Evolutionary conservation across 805 yeast species (phyloP), one percentile per base, ranked within the genome.

Genomic region (Schwanniomyces yamadae): DNA sequence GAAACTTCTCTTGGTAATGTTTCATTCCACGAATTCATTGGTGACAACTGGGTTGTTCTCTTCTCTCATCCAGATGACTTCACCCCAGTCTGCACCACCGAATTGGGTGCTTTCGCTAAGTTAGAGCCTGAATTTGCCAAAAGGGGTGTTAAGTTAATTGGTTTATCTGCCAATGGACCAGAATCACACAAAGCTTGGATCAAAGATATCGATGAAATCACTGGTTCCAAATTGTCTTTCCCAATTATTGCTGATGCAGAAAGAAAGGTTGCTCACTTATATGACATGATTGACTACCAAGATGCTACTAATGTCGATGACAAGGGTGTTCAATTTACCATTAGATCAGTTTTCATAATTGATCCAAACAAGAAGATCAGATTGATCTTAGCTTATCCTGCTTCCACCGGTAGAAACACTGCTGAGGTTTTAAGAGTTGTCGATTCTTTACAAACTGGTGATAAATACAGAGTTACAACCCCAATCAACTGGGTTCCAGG

Each of bases 41-140:
- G 91, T 32, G 79, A 84, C 66, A 76, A 82, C 31, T 89, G 97
- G 97, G 80, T 82, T 31, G 81, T 89, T 34, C 72, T 89, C 55
- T 89, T 89, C 69, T 85, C 95, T 17, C 97, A 89, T 65, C 97
- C 97, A 44, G 96, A 89, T 37, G 97, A 89, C 64, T 90, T 87
- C 75, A 89, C 97, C 13, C 97, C 97, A 31, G 96, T 89, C 37
- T 89, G 97, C 67, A 90, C 96, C 55, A 89, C 96, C 39, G 97
- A 89, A 71, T 75, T 89, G 57, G 96, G 96, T 50, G 96, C 95
- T 14, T 90, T 89, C 55, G 89, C 96, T 46, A 77, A 80, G 53
- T 77, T 88, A 66, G 85, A 87, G 71, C 87, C 89, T 37, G 96
- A 89, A 63, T 89, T 89, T 55, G 80, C 82, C 57, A 73, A 82